Evolutionary conservation across 352 stramenopile species (phyloP), one percentile per base, ranked within the genome.

Genomic region (Phytophthora meadii): DNA sequence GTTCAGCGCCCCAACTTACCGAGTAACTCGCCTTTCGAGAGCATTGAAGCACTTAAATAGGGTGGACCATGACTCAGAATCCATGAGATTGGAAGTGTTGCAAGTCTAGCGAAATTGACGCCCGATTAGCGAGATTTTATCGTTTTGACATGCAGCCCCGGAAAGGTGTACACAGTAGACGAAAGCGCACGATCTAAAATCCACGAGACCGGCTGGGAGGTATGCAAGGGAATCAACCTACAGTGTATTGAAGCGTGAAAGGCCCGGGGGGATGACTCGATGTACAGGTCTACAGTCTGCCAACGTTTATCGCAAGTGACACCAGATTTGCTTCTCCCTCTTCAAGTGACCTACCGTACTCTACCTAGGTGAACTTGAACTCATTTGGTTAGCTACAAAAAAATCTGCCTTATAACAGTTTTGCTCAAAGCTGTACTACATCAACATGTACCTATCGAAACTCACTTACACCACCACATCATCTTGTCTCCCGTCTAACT

Each of bases 401-500:
- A 3, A 8, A 14, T 14, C 10, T 34, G 30, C 7, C 10, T 34
- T 11, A 36, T 14, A 36, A 36, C 9, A 14, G 27, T 30, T 22
- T 22, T 22, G 22, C 22, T 22, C 22, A 22, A 22, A 22, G 19
- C 22, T 36, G 8, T 36, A 36, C 30, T 36, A 9, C 6, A 34
- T 34, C 7, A 19, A 42, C 37, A 19, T 19, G 14, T 42, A 42
- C 14, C 37, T 19, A 42, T 42, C 37, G 3, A 42, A 42, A 42
- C 37, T n/a, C 37, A 42, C 37, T 17, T 42, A 22, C 37, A 42
- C 37, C 22, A 42, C 37, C n/a, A n/a, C 14, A 42, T 8, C 37
- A 42, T 10, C 5, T 42, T 42, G 36, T 19, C 37, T 42, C 54
- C 3, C 36, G 4, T 10, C 72, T 68, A 51, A 56, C 69, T 61